Conservation (phyloP, 2,329 filamentous ascomycete genomes). For the Rhinocladiella similis region DNA sequence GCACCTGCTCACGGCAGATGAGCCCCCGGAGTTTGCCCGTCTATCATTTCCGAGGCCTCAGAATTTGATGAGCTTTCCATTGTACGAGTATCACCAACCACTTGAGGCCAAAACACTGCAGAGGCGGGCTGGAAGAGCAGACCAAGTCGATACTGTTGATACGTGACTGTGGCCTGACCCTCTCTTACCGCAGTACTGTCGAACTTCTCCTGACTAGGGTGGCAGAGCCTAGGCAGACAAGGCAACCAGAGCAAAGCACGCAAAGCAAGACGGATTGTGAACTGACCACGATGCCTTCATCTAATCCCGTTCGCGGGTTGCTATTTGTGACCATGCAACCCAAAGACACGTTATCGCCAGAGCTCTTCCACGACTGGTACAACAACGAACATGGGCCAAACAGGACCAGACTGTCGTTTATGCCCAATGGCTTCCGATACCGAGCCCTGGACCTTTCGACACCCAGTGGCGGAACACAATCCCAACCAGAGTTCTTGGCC, state of each 20-base stretch:
- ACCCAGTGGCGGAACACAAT: slow-evolving; percentile 3
- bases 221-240: no score
- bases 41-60: not conserved
- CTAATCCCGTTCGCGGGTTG: slow-evolving; percentile 57
- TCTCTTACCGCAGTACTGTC: no score
- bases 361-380: slow-evolving; percentile 85
- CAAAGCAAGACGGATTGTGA: no score
- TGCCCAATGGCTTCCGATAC: slow-evolving; percentile 78
- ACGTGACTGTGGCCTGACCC: no score
- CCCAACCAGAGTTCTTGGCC: slow-evolving; percentile 43
- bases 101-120: no score
- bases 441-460: slow-evolving; percentile 60
- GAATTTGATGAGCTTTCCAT: not conserved
- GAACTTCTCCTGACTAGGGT: no score
- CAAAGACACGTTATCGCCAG: slow-evolving; percentile 15
- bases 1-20: not conserved
- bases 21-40: not conserved
- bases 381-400: slow-evolving; percentile 89
- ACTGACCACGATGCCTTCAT: slow-evolving; percentile 2
- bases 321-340: slow-evolving; percentile 89
- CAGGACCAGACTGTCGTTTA: slow-evolving; percentile 72
- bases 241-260: no score
- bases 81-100: no score
- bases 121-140: no score
- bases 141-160: no score